Percentiles rank a stretch among this genome's conserved stretches.
Evolutionary conservation across 2,329 filamentous ascomycete genomes (phyloP).

Genomic region (Colletotrichum chrysophilum): DNA sequence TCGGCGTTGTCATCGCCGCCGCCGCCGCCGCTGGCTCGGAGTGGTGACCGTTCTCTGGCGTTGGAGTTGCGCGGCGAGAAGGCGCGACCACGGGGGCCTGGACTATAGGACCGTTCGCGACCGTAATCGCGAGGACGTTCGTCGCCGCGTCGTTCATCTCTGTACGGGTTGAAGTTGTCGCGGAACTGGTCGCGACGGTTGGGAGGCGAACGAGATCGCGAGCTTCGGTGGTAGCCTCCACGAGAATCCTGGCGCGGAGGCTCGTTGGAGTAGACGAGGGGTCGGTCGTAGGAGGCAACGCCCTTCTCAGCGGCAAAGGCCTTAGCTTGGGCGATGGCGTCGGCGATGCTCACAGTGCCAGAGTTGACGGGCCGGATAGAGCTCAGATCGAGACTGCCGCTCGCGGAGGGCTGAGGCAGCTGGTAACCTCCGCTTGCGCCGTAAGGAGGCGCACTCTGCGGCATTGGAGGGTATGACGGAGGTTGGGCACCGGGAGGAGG

Average conservation of each 20-base stretch:
- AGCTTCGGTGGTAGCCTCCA: constrained; percentile 62
- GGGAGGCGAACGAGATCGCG: constrained; percentile 76
- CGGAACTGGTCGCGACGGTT: constrained; percentile 71
- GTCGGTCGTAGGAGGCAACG: constrained; percentile 66
- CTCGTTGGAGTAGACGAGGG: constrained; percentile 48
- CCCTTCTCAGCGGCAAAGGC: constrained; percentile 83
- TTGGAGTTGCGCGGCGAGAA: constrained; percentile 66
- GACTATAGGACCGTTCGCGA: constrained; percentile 77
- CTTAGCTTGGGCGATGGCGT: constrained; percentile 85
- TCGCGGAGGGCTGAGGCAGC: constrained; percentile 72
- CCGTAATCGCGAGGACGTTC: constrained; percentile 65
- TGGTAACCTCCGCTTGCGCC: constrained; percentile 42
- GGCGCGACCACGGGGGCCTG: constrained; percentile 58
- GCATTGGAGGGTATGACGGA: constrained; percentile 39
- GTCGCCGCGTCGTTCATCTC: constrained; percentile 78
- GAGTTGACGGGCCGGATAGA: constrained; percentile 80
- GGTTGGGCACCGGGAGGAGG: constrained; percentile 40
- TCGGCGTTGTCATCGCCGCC: constrained; percentile 73
- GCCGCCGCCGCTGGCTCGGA: constrained; percentile 39
- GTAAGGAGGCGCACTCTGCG: constrained; percentile 40
- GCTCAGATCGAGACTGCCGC: constrained; percentile 81
- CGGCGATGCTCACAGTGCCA: constrained; percentile 82
- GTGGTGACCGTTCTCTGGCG: constrained; percentile 65
- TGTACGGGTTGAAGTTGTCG: constrained; percentile 81
- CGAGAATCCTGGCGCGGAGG: constrained; percentile 36